phyloP scores from a whole-genome alignment of 257 asterid genomes.

The Ajuga chamaepitys region DNA sequence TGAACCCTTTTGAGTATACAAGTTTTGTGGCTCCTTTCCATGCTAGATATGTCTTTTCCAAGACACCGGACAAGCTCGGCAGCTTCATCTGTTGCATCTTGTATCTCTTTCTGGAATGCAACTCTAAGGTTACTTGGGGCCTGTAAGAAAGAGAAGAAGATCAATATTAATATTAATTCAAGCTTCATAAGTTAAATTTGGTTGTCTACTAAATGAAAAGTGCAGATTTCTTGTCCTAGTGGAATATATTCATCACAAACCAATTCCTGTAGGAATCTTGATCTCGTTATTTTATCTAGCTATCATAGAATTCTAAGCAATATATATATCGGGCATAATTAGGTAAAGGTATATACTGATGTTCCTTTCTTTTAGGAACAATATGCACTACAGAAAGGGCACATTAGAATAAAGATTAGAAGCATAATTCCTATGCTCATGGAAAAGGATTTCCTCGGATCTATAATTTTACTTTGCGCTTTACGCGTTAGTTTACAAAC shows the following conservation, averaged over 20 bases:
- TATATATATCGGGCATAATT: constrained; percentile 15
- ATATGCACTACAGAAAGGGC: not conserved
- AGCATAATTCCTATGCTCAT: constrained; percentile 1
- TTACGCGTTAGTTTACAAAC: constrained; percentile 22
- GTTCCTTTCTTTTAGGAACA: not conserved
- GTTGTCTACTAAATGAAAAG: not conserved
- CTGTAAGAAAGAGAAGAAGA: constrained; percentile 14
- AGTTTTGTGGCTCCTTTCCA: constrained; percentile 37
- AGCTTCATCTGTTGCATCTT: constrained; percentile 45
- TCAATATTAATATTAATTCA: not conserved
- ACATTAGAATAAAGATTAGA: constrained; percentile 9
- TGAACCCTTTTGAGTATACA: constrained; percentile 42
- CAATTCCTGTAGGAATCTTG: constrained; percentile 4
- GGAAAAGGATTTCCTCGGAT: not conserved
- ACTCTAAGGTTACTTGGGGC: constrained; percentile 54
- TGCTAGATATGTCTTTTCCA: constrained; percentile 41
- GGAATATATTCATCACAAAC: constrained; percentile 30
- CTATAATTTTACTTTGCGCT: not conserved
- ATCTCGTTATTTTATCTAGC: not conserved
- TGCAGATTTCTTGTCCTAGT: not conserved
- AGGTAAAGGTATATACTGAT: not conserved
- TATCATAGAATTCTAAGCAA: not conserved
- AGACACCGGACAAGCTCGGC: constrained; percentile 48
- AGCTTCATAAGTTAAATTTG: not conserved
- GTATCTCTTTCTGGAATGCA: constrained; percentile 51